Evolutionary conservation across 768 basidiomycete genomes (phyloP), one percentile per base, ranked within the genome.

Genomic region (Calocybe indica): DNA sequence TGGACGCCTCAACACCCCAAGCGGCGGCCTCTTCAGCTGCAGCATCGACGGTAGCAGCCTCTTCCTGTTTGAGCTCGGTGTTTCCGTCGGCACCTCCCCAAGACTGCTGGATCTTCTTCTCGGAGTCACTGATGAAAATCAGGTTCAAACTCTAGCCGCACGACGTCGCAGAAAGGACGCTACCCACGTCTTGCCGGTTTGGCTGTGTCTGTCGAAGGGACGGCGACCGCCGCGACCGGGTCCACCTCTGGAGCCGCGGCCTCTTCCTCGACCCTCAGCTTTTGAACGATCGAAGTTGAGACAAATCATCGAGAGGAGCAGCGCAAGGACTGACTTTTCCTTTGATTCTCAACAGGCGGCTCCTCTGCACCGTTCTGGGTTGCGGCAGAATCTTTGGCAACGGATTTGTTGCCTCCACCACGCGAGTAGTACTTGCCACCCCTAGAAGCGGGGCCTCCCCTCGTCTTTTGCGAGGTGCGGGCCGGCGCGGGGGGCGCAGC

Each of bases 11-110:
- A 22, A 22, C 22, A 49, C 58, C 71, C 76, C 76, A 78, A 35
- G 62, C 67, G 50, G 79, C 81, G 31, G 59, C 67, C 30, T 62
- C 69, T 60, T 88, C 87, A 15, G 65, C 75, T 15, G 69, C 72
- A 36, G 83, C 89, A 60, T 95, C 92, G 54, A 65, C 72, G 40
- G 68, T 77, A 46, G 86, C 95, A 29, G 79, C 84, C 50, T 81
- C 68, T 65, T 97, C 94, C 32, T 74, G 76, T 70, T 85, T 84
- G 60, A 91, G 76, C 68, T 97, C 95, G 35, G 86, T 66, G 56
- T 72, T 76, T 57, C 88, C 92, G 57, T 93, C 89, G 54, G 93
- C 91, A 37, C 88, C 90, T 54, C 95, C 95, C 95, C 95, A 98
- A 55, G 85, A 86, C 62, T 92, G 88, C 64, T 91, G 87, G 58